Evolutionary conservation across 208 protist species (phyloP).

Genomic region (Leishmania aethiopica): DNA sequence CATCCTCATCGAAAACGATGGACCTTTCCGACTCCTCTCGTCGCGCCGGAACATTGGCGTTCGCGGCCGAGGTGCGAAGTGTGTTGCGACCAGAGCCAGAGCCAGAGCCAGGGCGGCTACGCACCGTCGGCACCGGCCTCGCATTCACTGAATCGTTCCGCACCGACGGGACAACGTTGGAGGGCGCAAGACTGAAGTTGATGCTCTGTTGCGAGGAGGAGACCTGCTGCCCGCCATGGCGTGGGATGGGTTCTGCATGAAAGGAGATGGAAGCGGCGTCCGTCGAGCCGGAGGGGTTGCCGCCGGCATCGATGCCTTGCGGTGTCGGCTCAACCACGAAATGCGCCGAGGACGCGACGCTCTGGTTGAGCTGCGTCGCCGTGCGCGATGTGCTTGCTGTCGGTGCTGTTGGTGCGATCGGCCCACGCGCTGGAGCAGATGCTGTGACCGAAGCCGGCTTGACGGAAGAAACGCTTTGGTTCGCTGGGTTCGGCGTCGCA

Average conservation of each 20-base stretch:
- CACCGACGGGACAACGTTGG: conserved; percentile 4
- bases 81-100: conserved; percentile 3
- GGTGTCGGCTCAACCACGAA: neutral
- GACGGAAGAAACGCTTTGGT: neutral
- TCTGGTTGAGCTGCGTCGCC: conserved; percentile 15
- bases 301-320: neutral
- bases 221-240: neutral
- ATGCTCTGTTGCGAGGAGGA: conserved; percentile 20
- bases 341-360: conserved; percentile 7
- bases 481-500: conserved; percentile 5
- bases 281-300: neutral
- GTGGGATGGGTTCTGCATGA: conserved; percentile 4
- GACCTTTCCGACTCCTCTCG: conserved; percentile 10
- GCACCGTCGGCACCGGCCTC: conserved; percentile 4
- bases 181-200: conserved; percentile 9
- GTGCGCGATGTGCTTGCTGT: neutral
- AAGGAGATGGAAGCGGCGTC: conserved; percentile 15
- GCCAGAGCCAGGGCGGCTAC: neutral
- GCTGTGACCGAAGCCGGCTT: neutral
- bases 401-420: neutral
- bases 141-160: neutral
- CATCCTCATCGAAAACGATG: conserved; percentile 2
- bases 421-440: neutral
- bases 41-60: neutral
- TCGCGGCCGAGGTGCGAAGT: neutral